Evolutionary conservation across 345 rosid genomes (phyloP), one percentile per base, ranked within the genome.

Genomic region (Angophora floribunda): DNA sequence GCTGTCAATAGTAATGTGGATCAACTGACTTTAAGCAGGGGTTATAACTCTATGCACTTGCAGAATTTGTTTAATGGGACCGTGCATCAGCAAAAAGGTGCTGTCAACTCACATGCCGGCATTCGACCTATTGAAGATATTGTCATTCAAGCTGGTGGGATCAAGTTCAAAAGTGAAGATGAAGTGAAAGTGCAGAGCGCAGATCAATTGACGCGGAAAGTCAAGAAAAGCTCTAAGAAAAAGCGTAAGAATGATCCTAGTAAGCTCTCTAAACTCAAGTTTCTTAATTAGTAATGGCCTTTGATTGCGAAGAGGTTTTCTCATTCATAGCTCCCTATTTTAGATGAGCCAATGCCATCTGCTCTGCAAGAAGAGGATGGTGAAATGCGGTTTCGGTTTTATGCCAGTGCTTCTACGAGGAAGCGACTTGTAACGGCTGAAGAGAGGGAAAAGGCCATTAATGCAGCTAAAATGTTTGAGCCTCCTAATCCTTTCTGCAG

Each of bases 401-500:
- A 90, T 79, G 91, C 88, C 6, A 90, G 89, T 21, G 91, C 91
- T 88, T 88, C 89, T 52, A 86, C 91, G 3, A 80, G 91, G 84
- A 90, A 90, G 89, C 80, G 91, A 86, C 85, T 79, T 22, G 88
- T 87, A 52, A 87, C 92, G 8, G 52, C 90, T 3, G 90, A 84
- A 86, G 87, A 87, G 41, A 91, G 92, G 88, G 90, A 86, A n/a
- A 91, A 91, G 86, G 93, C 92, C 52, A 86, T 93, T 12, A 63
- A 67, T 78, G 87, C 92, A 63, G 93, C 91, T 45, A 88, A 88
- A 87, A 87, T 63, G 89, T 90, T 87, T 85, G 90, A 89, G 89
- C 94, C 94, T 21, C 86, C 55, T 28, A 92, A 89, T 67, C 93
- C 94, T 36, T 90, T 89, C 53, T 93, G 91, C 91, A 86, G 89